Evolutionary conservation across 345 rosid species (phyloP).

Genomic region (Schrenkiella parvula): DNA sequence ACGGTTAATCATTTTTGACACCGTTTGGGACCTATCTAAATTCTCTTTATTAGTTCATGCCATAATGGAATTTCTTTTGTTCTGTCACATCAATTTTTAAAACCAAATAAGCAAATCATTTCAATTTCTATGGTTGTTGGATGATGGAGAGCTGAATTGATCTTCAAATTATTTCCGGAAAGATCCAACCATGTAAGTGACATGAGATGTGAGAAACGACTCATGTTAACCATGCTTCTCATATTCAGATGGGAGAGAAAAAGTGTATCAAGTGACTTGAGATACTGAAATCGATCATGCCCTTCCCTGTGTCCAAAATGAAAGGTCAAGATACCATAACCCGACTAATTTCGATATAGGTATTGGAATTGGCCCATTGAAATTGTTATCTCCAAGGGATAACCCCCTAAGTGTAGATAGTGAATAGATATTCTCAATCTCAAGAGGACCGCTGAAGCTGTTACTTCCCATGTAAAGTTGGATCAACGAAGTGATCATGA

Average conservation of each 20-base stretch:
- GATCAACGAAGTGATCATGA: neutral
- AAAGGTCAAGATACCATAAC: neutral
- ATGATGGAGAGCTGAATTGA: neutral
- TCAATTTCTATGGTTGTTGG: neutral
- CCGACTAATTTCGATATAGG: slow-evolving; percentile 10
- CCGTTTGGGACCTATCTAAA: too few species aligned
- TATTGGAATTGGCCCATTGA: slow-evolving; percentile 21
- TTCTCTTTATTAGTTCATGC: too few species aligned
- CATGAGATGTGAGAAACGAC: neutral
- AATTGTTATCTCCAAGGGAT: slow-evolving; percentile 20
- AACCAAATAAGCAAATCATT: too few species aligned
- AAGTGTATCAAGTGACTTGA: neutral
- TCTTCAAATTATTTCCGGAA: neutral
- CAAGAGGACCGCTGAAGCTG: neutral
- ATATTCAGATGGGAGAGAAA: slow-evolving; percentile 11
- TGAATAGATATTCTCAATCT: slow-evolving; percentile 2
- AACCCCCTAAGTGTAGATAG: neutral
- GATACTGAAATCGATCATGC: slow-evolving; percentile 8
- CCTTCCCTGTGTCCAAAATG: neutral
- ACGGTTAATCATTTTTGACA: too few species aligned
- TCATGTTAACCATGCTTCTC: slow-evolving; percentile 10
- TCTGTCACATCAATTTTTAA: too few species aligned
- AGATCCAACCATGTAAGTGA: neutral
- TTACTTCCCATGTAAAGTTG: neutral
- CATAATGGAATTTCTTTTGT: too few species aligned